Conservation (phyloP, 345 rosid genomes). For the Isatis tinctoria region DNA sequence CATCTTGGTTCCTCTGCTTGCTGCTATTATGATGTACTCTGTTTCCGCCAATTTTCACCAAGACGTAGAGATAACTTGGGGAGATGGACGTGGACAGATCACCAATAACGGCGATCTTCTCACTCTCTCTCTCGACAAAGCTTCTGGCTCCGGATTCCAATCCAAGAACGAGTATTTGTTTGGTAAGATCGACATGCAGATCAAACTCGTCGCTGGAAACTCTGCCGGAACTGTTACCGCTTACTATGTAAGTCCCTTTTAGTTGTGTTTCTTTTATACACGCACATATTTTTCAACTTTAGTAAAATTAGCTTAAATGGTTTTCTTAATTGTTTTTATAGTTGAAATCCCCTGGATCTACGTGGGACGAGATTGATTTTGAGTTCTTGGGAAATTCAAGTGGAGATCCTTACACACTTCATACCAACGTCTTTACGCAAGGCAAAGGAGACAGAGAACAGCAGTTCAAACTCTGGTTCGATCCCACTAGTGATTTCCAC, state of each 20-base stretch:
- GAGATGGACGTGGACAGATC: conserved; percentile 44
- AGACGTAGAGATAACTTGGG: conserved; percentile 34
- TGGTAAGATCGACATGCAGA: conserved; percentile 49
- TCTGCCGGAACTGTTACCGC: conserved; percentile 65
- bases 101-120: conserved; percentile 41
- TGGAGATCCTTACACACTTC: conserved; percentile 63
- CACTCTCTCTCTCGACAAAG: conserved; percentile 41
- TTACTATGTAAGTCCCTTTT: conserved; percentile 39
- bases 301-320: neutral
- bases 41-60: conserved; percentile 24
- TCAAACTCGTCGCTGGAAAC: conserved; percentile 52
- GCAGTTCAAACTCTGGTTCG: conserved; percentile 65
- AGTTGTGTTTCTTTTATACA: neutral
- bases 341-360: conserved; percentile 52
- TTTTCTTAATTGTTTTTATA: neutral
- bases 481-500: conserved; percentile 64
- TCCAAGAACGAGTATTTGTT: conserved; percentile 50
- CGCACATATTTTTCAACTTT: neutral
- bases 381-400: conserved; percentile 62
- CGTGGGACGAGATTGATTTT: conserved; percentile 69
- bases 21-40: conserved; percentile 2
- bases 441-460: conserved; percentile 68
- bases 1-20: neutral
- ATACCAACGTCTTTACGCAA: conserved; percentile 52
- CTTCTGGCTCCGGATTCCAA: conserved; percentile 53